Evolutionary conservation across 2,329 filamentous ascomycete genomes (phyloP), one percentile per base, ranked within the genome.

Genomic region (Pestalotiopsis sp.): DNA sequence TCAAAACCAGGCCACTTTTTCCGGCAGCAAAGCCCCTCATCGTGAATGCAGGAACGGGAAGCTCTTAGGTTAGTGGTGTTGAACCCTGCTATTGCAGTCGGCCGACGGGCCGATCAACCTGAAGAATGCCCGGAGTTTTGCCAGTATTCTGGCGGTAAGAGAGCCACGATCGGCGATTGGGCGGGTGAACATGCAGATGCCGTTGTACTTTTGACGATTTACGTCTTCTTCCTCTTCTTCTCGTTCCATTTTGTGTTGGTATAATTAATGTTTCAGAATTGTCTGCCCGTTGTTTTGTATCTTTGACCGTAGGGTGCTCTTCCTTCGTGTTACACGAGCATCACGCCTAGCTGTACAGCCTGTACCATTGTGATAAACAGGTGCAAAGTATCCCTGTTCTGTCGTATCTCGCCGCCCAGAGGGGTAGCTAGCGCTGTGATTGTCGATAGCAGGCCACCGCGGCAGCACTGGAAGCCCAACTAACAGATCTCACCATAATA

Each of bases 81-180:
- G 17, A 64, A 48, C 44, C 62, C 62, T 56, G 62, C 62, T 39
- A 6, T 17, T 56, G 26, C 40, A 22, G 62, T n/a, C 62, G 62
- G 62, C 14, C 62, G 22, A 35, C 62, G 62, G 62, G 35, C 62
- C 62, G 62, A 20, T 38, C 62, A 55, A 26, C 62, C 62, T 65
- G 40, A 56, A 52, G 17, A 65, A 17, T 5, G 26, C 62, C 30
- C 62, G 62, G 62, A 56, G 44, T 57, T 65, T 56, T 65, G 48
- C 62, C 62, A 65, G 40, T 55, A 24, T 58, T 58, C 56, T 58
- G 56, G 13, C 22, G 56, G 56, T 26, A 35, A 58, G 17, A 13
- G 11, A 17, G 26, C 56, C 17, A n/a, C 17, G 56, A 58, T 26
- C 22, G 26, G 26, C 56, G 56, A 58, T 26, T 26, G 22, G 44